Evolutionary conservation across 345 rosid genomes (phyloP), one percentile per base, ranked within the genome.

Genomic region (Laguncularia racemosa): DNA sequence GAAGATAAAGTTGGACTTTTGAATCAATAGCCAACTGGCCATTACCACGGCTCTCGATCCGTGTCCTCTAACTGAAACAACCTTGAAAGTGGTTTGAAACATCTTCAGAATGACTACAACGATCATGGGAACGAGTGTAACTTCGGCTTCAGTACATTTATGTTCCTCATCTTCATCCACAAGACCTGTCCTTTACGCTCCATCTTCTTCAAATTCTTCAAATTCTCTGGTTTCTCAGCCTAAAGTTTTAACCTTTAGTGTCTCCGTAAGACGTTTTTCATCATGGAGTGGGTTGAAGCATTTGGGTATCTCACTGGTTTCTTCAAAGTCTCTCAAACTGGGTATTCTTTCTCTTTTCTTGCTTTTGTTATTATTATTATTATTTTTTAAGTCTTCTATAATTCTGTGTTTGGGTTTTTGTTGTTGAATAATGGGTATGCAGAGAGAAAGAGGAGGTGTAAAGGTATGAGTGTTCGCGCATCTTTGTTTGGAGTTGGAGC

Each of bases 401-500:
- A 33, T 33, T 33, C 40, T 4, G 40, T 7, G 40, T 33, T 33
- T 33, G 9, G 40, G 40, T 19, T 50, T 20, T 20, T 3, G 17
- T 43, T 26, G 58, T 44, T 50, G 68, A 23, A 50, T 62, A 59
- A 21, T 16, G 46, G 71, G 72, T 13, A 66, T 57, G 63, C 85
- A 92, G 98, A 69, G 68, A 82, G 70, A 71, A 86, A 62, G 67
- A 52, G 67, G 45, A 81, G 76, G 59, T 60, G 76, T 53, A 76
- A 56, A 23, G 67, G 85, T 20, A 66, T 43, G 78, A 62, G 67
- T 63, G 72, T 84, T 51, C 69, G 63, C 59, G 97, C 97, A 61
- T 93, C 99, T 57, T 70, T 93, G 33, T 92, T 93, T 65, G 97
- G 97, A 10, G 97, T 93, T 69, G 99, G 99, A 67, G 99, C 97